Conservation (phyloP, 2,329 filamentous ascomycete genomes). For the Apiospora koreana region DNA sequence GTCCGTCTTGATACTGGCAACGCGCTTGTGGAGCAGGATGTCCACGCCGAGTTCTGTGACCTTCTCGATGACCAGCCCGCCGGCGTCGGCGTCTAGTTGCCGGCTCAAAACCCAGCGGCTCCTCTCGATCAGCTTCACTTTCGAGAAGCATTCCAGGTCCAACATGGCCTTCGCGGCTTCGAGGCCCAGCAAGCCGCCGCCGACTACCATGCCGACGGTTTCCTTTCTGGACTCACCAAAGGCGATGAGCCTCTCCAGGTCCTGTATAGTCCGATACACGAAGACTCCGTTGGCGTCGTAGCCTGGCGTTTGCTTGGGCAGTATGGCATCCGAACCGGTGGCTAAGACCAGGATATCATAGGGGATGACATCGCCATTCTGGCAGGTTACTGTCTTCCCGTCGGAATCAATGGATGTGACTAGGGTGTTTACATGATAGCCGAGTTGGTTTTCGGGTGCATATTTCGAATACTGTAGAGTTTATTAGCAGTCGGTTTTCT, state of each 20-base stretch:
- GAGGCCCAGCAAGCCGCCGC: conserved; percentile 80
- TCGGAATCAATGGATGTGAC: conserved; percentile 68
- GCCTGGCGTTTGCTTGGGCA: conserved; percentile 69
- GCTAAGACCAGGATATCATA: conserved; percentile 85
- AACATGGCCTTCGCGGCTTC: conserved; percentile 93
- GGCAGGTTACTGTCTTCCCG: conserved; percentile 68
- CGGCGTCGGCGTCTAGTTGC: conserved; percentile 81
- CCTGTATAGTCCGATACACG: conserved; percentile 84
- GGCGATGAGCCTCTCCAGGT: conserved; percentile 74
- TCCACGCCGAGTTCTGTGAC: conserved; percentile 78
- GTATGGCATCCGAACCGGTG: conserved; percentile 81
- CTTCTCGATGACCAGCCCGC: conserved; percentile 78
- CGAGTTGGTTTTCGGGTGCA: conserved; percentile 67
- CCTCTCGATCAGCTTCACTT: conserved; percentile 78
- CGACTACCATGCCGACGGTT: conserved; percentile 74
- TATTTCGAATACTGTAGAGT: conserved; percentile 59
- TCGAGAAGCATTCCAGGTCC: conserved; percentile 73
- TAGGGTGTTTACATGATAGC: conserved; percentile 73
- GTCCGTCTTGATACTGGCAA: conserved; percentile 70
- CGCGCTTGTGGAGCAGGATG: conserved; percentile 74
- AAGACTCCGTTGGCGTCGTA: conserved; percentile 83
- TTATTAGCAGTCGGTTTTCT: not conserved
- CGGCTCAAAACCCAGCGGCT: conserved; percentile 81
- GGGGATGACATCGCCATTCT: conserved; percentile 65
- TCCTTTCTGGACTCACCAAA: conserved; percentile 70